Evolutionary conservation across 2,329 filamentous ascomycete species (phyloP), one percentile per base, ranked within the genome.

Genomic region (Cytospora piceae): DNA sequence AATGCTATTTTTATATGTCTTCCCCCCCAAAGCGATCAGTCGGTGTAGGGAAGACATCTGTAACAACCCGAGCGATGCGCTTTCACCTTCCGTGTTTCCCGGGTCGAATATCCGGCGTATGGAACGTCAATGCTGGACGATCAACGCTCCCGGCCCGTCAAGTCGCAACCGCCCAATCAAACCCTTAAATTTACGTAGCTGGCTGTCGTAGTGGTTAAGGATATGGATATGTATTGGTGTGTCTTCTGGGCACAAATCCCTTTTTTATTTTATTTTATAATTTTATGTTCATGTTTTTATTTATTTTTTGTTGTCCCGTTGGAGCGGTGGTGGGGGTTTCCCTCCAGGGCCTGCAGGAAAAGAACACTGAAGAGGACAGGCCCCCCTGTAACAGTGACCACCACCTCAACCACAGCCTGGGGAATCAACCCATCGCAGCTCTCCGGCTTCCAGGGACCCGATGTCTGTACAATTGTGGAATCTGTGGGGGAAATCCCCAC

Each of bases 41-140:
- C 65, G 62, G 65, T 65, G 65, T 65, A 65, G 62, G 54, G 37
- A 61, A 58, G 52, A 55, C 15, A 29, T 64, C 58, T 61, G 65
- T 61, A 61, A 61, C 65, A 46, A 52, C 52, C 53, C 57, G 53
- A 61, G 54, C 11, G 42, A 29, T 5, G 27, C 27, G 27, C 42
- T 46, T 9, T 46, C 42, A 11, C 5, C 29, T 57, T 53, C 62
- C 61, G 53, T 32, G n/a, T 58, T 52, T 58, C 42, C 61, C 61
- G 51, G 42, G 8, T n/a, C 42, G 8, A 46, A 46, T 46, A 22
- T 46, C 42, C 20, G 42, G 42, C 42, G 42, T 11, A 22, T 2
- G 17, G 20, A 11, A 46, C 9, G 42, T 46, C 42, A 46, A 20
- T 46, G 20, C 42, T 22, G 8, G 42, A 46, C 42, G n/a, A 11